A percentile compares a stretch with the other conserved stretches of the same genome.
These are phyloP conservation scores for Leccinum disarticulatum DNA, from an alignment of 768 basidiomycete genomes.

Conservation along the genomic window DNA sequence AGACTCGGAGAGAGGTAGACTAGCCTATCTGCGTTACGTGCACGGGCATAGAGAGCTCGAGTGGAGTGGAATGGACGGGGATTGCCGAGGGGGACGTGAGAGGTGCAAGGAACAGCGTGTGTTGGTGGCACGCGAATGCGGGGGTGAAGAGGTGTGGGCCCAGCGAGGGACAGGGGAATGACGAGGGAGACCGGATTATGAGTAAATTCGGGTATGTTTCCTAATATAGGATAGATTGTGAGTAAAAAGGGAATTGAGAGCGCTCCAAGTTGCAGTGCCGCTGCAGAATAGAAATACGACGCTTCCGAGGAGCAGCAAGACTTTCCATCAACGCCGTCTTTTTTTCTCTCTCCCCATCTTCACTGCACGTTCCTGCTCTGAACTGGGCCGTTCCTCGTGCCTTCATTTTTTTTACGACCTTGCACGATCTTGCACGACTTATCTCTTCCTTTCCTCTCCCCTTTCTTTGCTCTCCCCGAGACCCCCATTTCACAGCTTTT, in stretches of 20 bases:
- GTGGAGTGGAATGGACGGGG: conserved; percentile 12
- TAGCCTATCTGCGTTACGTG: background rate
- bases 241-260: conserved; percentile 15
- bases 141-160: background rate
- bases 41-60: background rate
- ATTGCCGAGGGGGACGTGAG: conserved; percentile 12
- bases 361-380: conserved; percentile 26
- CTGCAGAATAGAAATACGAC: conserved; percentile 36
- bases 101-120: background rate
- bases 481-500: conserved; percentile 33
- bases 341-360: conserved; percentile 26
- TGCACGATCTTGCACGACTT: conserved; percentile 70
- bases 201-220: conserved; percentile 5
- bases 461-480: conserved; percentile 35
- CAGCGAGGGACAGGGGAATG: background rate
- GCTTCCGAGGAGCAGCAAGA: conserved; percentile 30
- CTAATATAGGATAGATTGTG: conserved; percentile 10
- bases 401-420: conserved; percentile 55
- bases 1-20: background rate
- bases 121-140: background rate
- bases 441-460: conserved; percentile 37
- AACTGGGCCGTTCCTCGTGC: conserved; percentile 27
- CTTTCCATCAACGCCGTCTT: conserved; percentile 36
- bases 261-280: conserved; percentile 21
- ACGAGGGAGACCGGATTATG: background rate